phyloP scores from a whole-genome alignment of 2,329 filamentous ascomycete species.

The Cryphonectria carpinicola region DNA sequence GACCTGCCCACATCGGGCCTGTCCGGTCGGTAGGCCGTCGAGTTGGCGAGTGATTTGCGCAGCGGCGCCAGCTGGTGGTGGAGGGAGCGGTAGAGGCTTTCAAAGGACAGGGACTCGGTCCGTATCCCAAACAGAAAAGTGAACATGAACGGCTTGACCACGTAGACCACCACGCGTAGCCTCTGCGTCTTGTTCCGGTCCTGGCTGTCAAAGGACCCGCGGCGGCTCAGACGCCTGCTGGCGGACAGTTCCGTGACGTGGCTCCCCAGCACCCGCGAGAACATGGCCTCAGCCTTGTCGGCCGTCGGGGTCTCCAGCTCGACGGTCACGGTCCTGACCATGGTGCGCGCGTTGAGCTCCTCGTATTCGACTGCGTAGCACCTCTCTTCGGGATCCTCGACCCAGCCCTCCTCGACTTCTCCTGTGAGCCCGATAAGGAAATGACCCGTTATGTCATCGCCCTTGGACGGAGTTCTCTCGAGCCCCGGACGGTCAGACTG shows the following conservation, averaged over 20 bases:
- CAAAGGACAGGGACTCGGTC: conserved; percentile 61
- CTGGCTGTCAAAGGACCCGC: conserved; percentile 47
- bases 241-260: conserved; percentile 37
- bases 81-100: conserved; percentile 61
- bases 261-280: conserved; percentile 50
- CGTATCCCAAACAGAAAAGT: conserved; percentile 70
- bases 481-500: conserved; percentile 6
- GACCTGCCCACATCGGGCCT: conserved; percentile 45
- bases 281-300: conserved; percentile 48
- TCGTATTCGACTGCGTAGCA: conserved; percentile 34
- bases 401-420: conserved; percentile 56
- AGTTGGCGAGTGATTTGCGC: conserved; percentile 58
- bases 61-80: conserved; percentile 65
- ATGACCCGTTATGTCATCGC: conserved; percentile 42
- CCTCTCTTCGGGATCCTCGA: conserved; percentile 38
- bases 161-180: conserved; percentile 73
- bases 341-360: conserved; percentile 57
- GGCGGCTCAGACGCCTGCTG: conserved; percentile 18
- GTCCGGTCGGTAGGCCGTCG: conserved; percentile 61
- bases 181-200: conserved; percentile 59
- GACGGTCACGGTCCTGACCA: conserved; percentile 69
- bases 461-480: conserved; percentile 17
- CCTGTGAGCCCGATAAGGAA: conserved; percentile 73
- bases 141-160: conserved; percentile 76
- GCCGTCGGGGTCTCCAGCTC: conserved; percentile 56